Percentiles rank a stretch among this genome's conserved stretches.
Evolutionary conservation across 257 asterid genomes (phyloP).

Genomic region (Coffea eugenioides): DNA sequence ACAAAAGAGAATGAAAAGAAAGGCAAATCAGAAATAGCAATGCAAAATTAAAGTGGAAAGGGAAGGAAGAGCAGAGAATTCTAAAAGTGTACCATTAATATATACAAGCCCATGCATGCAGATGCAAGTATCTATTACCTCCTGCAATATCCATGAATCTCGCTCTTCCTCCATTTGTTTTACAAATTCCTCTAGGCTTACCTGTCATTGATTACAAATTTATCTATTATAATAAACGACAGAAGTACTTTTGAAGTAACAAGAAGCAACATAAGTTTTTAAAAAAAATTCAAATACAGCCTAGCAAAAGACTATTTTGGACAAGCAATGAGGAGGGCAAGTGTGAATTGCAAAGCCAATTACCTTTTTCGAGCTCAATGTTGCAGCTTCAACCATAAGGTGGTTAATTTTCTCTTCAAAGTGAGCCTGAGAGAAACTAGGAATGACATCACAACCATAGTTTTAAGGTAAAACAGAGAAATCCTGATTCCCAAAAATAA

Average conservation of each 20-base stretch:
- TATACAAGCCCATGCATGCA: slow-evolving; percentile 8
- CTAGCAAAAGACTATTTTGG: not conserved
- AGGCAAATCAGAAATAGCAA: not conserved
- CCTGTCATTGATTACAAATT: slow-evolving; percentile 38
- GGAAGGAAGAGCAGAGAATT: not conserved
- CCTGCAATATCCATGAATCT: slow-evolving; percentile 53
- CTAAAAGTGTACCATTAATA: not conserved
- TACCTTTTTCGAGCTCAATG: slow-evolving; percentile 49
- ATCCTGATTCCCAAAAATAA: not conserved
- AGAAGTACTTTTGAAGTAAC: not conserved
- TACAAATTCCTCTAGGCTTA: slow-evolving; percentile 51
- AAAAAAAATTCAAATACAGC: not conserved
- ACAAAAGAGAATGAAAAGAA: not conserved
- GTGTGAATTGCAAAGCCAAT: not conserved
- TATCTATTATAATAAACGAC: too few species aligned
- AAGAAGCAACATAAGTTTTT: not conserved
- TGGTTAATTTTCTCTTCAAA: slow-evolving; percentile 42
- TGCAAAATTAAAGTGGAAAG: not conserved
- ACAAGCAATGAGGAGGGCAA: not conserved
- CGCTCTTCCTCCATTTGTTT: slow-evolving; percentile 59
- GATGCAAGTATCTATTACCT: slow-evolving; percentile 44
- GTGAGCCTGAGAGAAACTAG: slow-evolving; percentile 40
- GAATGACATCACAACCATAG: not conserved
- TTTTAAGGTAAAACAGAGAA: slow-evolving; percentile 10
- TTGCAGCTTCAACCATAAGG: slow-evolving; percentile 46